These are phyloP conservation scores for Pseudisothecium myosuroides DNA, from an alignment of 225 moss, liverwort and hornwort species.

Conservation along the genomic window DNA sequence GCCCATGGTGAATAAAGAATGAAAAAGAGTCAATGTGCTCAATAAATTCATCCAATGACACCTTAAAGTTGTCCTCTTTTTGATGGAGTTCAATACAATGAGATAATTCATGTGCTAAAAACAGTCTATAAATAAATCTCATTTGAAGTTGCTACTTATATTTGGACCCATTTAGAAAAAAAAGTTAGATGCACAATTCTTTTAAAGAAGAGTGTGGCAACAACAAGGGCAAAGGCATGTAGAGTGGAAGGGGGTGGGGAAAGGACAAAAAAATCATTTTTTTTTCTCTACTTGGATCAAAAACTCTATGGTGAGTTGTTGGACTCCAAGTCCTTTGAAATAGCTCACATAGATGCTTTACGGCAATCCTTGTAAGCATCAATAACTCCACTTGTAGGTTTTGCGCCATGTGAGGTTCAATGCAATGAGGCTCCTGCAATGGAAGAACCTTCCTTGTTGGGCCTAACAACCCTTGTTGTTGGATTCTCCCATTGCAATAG, in stretches of 20 bases:
- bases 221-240: background rate
- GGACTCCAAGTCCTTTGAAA: too few species aligned
- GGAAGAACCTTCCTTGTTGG: too few species aligned
- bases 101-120: background rate
- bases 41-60: background rate
- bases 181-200: too few species aligned
- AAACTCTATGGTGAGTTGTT: background rate
- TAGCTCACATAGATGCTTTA: too few species aligned
- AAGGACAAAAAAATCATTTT: background rate
- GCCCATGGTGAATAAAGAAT: background rate
- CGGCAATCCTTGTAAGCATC: too few species aligned
- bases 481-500: background rate
- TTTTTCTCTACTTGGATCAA: background rate
- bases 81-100: background rate
- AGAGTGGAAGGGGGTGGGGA: accelerated
- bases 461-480: background rate
- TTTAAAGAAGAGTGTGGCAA: background rate
- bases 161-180: background rate
- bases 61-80: background rate
- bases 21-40: background rate
- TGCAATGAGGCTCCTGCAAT: too few species aligned
- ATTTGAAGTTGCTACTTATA: background rate
- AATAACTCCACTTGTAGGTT: too few species aligned
- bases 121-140: background rate
- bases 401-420: too few species aligned